A percentile compares a stretch with the other conserved stretches of the same genome.
These are phyloP conservation scores for Isabelozyma gotoi DNA, from an alignment of 805 yeast genomes.

Conservation along the genomic window DNA sequence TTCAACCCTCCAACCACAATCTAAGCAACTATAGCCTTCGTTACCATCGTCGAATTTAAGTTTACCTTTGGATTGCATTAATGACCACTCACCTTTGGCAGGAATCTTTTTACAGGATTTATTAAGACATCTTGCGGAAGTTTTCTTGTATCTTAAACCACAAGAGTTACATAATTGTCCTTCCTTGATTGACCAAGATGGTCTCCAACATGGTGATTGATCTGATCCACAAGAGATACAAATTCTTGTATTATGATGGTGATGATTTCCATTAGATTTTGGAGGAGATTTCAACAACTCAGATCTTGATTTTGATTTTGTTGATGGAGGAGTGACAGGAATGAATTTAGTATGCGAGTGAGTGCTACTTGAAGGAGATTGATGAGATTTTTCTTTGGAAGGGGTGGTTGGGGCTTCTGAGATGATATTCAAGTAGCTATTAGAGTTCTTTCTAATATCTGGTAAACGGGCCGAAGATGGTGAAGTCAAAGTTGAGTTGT, in stretches of 20 bases:
- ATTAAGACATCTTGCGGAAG: constrained; percentile 86
- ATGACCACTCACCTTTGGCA: constrained; percentile 92
- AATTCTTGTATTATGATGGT: constrained; percentile 45
- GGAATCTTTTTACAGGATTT: constrained; percentile 81
- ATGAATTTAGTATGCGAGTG: constrained; percentile 26
- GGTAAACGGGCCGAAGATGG: constrained; percentile 1
- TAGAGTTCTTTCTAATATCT: background rate
- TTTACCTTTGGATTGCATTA: constrained; percentile 75
- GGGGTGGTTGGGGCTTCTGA: constrained; percentile 7
- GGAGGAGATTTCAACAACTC: constrained; percentile 37
- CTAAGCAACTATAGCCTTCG: constrained; percentile 41
- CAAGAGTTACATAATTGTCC: constrained; percentile 98
- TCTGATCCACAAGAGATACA: constrained; percentile 90
- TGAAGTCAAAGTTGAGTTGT: background rate
- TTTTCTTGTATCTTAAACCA: constrained; percentile 91
- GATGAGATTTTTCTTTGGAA: background rate
- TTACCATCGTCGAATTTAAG: constrained; percentile 36
- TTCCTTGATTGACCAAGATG: constrained; percentile 86
- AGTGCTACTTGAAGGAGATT: background rate
- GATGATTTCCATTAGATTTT: constrained; percentile 13
- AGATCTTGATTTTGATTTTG: constrained; percentile 25
- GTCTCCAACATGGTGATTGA: constrained; percentile 98
- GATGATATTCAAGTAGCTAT: constrained; percentile 6
- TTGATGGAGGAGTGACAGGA: constrained; percentile 43
- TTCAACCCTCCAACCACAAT: constrained; percentile 44